A percentile compares a stretch with the other conserved stretches of the same genome.
phyloP scores from a whole-genome alignment of 2,329 filamentous ascomycete species.

The Westerdykella sp. region DNA sequence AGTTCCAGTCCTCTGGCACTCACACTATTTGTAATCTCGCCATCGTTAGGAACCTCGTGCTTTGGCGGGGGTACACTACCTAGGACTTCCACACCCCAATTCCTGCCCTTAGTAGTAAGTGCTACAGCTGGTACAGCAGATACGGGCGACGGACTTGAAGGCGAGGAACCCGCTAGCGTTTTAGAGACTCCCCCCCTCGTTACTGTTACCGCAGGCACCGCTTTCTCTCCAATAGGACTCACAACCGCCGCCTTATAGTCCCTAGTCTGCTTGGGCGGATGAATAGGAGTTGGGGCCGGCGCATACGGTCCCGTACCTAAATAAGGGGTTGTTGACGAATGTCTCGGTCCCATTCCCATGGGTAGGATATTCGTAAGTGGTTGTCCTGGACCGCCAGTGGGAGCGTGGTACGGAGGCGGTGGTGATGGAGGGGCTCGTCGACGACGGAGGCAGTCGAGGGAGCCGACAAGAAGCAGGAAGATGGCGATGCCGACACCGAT shows the following conservation, averaged over 20 bases:
- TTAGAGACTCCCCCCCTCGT: not conserved
- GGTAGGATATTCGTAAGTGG: constrained; percentile 1
- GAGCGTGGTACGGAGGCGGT: not conserved
- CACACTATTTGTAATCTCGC: constrained; percentile 6
- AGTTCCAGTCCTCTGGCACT: constrained; percentile 2
- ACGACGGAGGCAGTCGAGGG: constrained; percentile 8
- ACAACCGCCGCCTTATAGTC: constrained; percentile 2
- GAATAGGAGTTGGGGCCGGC: constrained; percentile 5
- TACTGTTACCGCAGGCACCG: not conserved
- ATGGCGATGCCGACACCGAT: constrained; percentile 11
- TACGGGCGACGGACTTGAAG: constrained; percentile 1
- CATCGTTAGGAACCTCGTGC: constrained; percentile 7
- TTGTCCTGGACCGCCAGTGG: not conserved
- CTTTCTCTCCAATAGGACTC: constrained; percentile 11
- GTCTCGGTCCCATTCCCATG: too few species aligned
- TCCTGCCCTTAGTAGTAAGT: not conserved
- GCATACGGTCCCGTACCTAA: constrained; percentile 4
- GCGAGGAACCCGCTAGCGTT: not conserved
- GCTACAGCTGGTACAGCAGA: not conserved
- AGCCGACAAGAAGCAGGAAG: constrained; percentile 10
- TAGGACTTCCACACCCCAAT: constrained; percentile 1
- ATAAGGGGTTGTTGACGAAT: constrained; percentile 6
- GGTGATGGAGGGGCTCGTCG: constrained; percentile 2
- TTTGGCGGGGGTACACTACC: constrained; percentile 5
- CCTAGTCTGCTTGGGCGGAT: constrained; percentile 1